Evolutionary conservation across 1,284 basidiomycete species (phyloP).

Genomic region (Cryptococcus floricola): DNA sequence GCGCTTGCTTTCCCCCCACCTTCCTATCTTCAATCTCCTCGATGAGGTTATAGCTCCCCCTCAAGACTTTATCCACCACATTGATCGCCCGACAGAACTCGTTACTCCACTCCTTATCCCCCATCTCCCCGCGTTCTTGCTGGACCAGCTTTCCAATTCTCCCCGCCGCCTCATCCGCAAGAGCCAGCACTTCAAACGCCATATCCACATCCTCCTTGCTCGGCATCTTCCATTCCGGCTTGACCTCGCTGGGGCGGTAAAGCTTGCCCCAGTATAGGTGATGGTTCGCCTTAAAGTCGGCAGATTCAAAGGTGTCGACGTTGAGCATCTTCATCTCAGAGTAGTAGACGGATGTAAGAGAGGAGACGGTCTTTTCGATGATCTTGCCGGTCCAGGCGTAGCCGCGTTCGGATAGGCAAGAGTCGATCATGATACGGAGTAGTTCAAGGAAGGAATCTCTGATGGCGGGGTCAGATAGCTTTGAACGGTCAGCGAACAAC

Average conservation of each 20-base stretch:
- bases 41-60: conserved; percentile 36
- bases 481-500: background rate
- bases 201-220: conserved; percentile 62
- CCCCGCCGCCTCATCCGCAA: conserved; percentile 59
- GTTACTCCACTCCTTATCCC: conserved; percentile 70
- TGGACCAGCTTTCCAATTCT: conserved; percentile 63
- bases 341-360: conserved; percentile 74
- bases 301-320: conserved; percentile 39
- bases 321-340: conserved; percentile 80
- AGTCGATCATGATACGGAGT: conserved; percentile 66
- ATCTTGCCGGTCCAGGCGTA: conserved; percentile 78
- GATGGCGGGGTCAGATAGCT: conserved; percentile 26
- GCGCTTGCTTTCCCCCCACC: conserved; percentile 31
- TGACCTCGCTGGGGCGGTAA: conserved; percentile 73
- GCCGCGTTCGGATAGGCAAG: conserved; percentile 83
- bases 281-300: conserved; percentile 70
- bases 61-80: conserved; percentile 35
- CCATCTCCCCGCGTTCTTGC: conserved; percentile 50
- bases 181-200: conserved; percentile 66
- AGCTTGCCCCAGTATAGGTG: conserved; percentile 78
- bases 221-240: conserved; percentile 77
- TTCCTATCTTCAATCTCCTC: conserved; percentile 43
- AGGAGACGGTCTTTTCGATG: conserved; percentile 71
- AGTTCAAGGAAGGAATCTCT: conserved; percentile 55
- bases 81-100: conserved; percentile 81